Evolutionary conservation across 352 stramenopile genomes (phyloP).

Genomic region (Phytopythium kandeliae): DNA sequence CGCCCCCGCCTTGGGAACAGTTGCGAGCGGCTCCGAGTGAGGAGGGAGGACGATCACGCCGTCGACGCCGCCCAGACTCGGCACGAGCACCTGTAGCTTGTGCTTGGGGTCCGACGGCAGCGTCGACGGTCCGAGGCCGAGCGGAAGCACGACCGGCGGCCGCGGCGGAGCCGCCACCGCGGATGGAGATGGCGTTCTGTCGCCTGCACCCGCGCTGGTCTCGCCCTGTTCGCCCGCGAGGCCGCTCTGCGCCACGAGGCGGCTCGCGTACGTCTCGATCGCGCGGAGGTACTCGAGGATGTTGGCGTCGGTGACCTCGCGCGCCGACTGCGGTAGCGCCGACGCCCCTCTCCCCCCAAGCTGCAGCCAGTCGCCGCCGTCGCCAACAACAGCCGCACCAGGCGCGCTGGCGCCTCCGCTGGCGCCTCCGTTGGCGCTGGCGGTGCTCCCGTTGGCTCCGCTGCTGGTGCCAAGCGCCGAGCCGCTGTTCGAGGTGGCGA

Average conservation of each 20-base stretch:
- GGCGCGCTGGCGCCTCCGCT: constrained; percentile 9
- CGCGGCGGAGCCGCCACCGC: background rate
- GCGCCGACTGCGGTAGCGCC: constrained; percentile 13
- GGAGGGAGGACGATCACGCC: constrained; percentile 49
- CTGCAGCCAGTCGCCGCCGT: constrained; percentile 5
- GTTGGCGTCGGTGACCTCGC: constrained; percentile 55
- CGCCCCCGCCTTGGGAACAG: background rate
- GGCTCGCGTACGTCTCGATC: constrained; percentile 67
- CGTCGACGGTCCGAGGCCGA: constrained; percentile 43
- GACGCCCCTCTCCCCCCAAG: constrained; percentile 17
- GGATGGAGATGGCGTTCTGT: background rate
- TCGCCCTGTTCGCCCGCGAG: background rate
- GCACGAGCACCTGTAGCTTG: constrained; percentile 53
- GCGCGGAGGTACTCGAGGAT: constrained; percentile 73
- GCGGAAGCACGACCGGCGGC: constrained; percentile 11
- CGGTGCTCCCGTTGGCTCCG: background rate
- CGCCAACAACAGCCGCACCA: constrained; percentile 5
- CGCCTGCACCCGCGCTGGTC: constrained; percentile 7
- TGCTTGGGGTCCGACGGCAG: constrained; percentile 46
- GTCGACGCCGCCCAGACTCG: constrained; percentile 47
- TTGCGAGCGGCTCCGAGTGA: constrained; percentile 1
- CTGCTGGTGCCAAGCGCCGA: background rate
- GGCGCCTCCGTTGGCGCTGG: no score
- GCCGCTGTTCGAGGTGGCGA: no score
- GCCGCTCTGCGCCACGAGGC: constrained; percentile 45